phyloP scores from a whole-genome alignment of 768 basidiomycete genomes.

The Boletus bicolor region DNA sequence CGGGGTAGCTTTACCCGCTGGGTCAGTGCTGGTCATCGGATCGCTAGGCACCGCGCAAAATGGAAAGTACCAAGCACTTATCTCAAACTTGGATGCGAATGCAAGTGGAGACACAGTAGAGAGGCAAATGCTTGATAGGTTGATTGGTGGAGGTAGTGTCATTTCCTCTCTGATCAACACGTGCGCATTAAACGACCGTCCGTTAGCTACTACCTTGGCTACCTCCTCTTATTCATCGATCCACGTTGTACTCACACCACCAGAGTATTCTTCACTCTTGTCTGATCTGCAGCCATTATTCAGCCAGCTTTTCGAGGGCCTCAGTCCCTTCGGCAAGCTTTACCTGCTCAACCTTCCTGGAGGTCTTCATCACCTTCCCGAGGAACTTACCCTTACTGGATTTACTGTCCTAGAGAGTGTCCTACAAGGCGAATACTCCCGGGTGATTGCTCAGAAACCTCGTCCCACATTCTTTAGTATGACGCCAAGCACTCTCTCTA shows the following conservation, averaged over 20 bases:
- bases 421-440: conserved; percentile 34
- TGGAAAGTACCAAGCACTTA: conserved; percentile 72
- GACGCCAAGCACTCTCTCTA: conserved; percentile 27
- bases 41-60: conserved; percentile 75
- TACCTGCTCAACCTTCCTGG: conserved; percentile 56
- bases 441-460: conserved; percentile 71
- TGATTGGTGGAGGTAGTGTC: conserved; percentile 69
- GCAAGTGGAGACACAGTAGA: conserved; percentile 48
- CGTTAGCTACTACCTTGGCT: conserved; percentile 54
- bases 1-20: conserved; percentile 33
- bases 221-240: conserved; percentile 59
- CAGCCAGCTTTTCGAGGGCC: conserved; percentile 53
- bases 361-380: conserved; percentile 43
- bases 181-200: not conserved
- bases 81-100: conserved; percentile 54
- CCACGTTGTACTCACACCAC: conserved; percentile 59
- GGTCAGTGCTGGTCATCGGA: conserved; percentile 68
- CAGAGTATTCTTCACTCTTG: conserved; percentile 58
- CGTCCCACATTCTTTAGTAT: conserved; percentile 27
- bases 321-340: conserved; percentile 67
- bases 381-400: conserved; percentile 63
- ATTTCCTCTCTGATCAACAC: not conserved
- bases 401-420: conserved; percentile 54
- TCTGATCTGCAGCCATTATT: conserved; percentile 56
- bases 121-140: conserved; percentile 76